Base-by-base conservation (phyloP, 345 rosid species). In the Crucihimalaya himalaica region DNA sequence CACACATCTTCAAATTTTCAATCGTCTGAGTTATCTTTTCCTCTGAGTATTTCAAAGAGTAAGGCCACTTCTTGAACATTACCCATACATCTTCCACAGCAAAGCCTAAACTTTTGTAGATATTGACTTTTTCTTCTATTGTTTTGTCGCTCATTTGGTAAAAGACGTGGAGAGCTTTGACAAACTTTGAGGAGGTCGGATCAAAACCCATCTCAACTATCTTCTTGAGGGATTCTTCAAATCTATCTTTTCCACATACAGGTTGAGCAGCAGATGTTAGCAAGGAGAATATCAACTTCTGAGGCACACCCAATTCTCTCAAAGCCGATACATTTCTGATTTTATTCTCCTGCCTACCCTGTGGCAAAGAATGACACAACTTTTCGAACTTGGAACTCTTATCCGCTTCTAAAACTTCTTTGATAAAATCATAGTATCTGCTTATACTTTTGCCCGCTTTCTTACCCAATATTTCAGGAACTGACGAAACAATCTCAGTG, bases 51-150 rank as follows among this genome's bases (percentile, higher is more conserved):
- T 0, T 10, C 74, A 76, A 28, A 42, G 5, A 42, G 19, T 0
- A 0, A 5, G 82, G 83, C 10, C n/a, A 13, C 51, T 56, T 83
- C 54, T 46, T 66, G 31, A 81, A 84, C 0, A 77, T 77, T 2
- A 15, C 12, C 54, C 37, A 25, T 43, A 63, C n/a, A 5, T 73
- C 81, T 4, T 31, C 77, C 16, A 47, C 67, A 23, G 74, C 34
- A 58, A 71, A 83, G 60, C 81, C 83, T 71, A 73, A 76, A 34
- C 23, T 62, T 56, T 56, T 56, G 13, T 31, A 56, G 2, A 56
- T 2, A 29, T n/a, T 2, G 4, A 56, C 40, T 31, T 31, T 56
- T 1, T 56, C 61, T 56, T 56, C 77, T 71, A 71, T 61, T 3
- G 67, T 71, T 13, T 46, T 15, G 7, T 68, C 8, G 0, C 15